Percentiles rank a stretch among this genome's conserved stretches.
These are phyloP conservation scores for Imleria badia DNA, from an alignment of 768 basidiomycete genomes.

Conservation along the genomic window DNA sequence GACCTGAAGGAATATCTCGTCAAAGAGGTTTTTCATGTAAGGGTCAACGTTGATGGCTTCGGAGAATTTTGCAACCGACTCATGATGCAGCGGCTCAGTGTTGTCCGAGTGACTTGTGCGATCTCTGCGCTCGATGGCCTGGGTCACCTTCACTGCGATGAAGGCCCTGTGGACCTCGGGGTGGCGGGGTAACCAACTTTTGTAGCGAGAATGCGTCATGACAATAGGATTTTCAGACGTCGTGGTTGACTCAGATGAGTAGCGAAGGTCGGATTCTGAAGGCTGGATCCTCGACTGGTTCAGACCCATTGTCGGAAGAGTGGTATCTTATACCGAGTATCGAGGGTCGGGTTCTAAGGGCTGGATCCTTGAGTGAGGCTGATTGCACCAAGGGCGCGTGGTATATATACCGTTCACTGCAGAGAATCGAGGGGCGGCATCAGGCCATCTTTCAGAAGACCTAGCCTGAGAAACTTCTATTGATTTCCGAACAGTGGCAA, in stretches of 20 bases:
- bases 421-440: no score
- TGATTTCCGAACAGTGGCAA: no score
- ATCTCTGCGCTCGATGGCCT: background rate
- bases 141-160: background rate
- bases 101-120: no score
- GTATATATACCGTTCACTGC: no score
- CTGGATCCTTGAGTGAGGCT: no score
- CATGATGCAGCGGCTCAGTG: background rate
- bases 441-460: no score
- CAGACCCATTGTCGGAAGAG: background rate
- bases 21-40: background rate
- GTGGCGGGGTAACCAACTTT: background rate
- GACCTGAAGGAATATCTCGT: constrained; percentile 1
- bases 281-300: background rate
- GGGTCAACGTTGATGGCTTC: background rate
- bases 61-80: background rate
- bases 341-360: no score
- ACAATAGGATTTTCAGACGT: background rate
- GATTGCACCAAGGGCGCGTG: no score
- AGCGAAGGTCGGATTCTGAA: background rate
- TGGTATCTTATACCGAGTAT: background rate
- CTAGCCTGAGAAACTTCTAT: no score
- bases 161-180: background rate
- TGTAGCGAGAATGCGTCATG: background rate
- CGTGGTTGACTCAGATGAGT: background rate